A percentile compares a stretch with the other conserved stretches of the same genome.
Evolutionary conservation across 805 yeast genomes (phyloP).

Genomic region (Wickerhamiella azyma): DNA sequence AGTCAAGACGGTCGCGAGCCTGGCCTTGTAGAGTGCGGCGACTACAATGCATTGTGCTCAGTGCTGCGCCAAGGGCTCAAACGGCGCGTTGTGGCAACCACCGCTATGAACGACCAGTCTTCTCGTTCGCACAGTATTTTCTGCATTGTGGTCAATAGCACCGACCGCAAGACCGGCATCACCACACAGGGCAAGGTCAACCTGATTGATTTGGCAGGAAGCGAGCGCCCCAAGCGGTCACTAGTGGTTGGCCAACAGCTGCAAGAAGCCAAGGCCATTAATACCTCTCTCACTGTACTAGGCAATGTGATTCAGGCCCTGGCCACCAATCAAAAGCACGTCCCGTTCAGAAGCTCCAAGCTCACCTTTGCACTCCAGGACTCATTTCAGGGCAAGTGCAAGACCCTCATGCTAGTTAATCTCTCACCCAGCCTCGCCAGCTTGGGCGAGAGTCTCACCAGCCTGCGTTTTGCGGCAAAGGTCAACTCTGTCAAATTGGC

Average conservation of each 20-base stretch:
- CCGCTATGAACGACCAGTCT: constrained; percentile 67
- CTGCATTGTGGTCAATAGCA: constrained; percentile 46
- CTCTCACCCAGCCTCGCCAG: constrained; percentile 54
- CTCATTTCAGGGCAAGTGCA: constrained; percentile 73
- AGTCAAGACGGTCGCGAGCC: constrained; percentile 4
- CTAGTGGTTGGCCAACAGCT: constrained; percentile 69
- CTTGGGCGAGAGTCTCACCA: constrained; percentile 65
- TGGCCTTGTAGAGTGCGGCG: background rate
- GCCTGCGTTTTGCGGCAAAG: constrained; percentile 75
- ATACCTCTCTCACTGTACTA: constrained; percentile 71
- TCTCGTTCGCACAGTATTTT: constrained; percentile 87
- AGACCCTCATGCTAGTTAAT: constrained; percentile 87
- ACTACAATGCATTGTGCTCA: constrained; percentile 1
- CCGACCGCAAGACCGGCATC: constrained; percentile 32
- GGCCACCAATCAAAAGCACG: constrained; percentile 34
- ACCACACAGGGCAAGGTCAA: constrained; percentile 49
- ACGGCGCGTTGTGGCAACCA: constrained; percentile 67
- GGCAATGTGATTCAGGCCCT: constrained; percentile 81
- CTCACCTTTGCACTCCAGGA: constrained; percentile 73
- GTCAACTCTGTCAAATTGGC: constrained; percentile 14
- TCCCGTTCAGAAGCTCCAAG: constrained; percentile 60
- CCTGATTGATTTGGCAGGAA: constrained; percentile 85
- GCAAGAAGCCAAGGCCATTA: constrained; percentile 78
- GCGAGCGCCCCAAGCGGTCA: constrained; percentile 67
- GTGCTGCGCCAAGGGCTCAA: constrained; percentile 42